Evolutionary conservation across 2,329 filamentous ascomycete genomes (phyloP), one percentile per base, ranked within the genome.

Genomic region (Ascocoryne sarcoides): DNA sequence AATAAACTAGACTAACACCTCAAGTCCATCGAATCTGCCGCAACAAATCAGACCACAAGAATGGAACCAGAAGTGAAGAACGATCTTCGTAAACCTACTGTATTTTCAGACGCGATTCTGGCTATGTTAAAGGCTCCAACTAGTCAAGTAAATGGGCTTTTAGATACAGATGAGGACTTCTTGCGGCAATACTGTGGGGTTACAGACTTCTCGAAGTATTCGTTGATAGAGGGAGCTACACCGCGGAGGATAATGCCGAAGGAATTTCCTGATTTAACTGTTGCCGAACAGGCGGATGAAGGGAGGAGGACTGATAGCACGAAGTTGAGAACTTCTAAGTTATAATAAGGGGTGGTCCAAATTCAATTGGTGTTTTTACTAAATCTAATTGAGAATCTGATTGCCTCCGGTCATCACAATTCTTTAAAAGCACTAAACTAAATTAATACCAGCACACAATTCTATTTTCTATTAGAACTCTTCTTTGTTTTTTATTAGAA

Each of bases 101-200:
- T 93, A 46, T 93, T 85, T 62, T 86, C 84, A 0, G 83, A 89
- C 54, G 85, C 86, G 1, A 76, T 93, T 14, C 61, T 90, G 1
- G 82, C 73, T 1, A 82, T 93, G 61, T 65, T 92, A 2, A 59
- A 63, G 8, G 71, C 81, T 0, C 75, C 80, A 0, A 63, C 75
- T 0, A 47, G 64, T 1, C 60, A 62, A 4, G 79, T 92, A 16
- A 93, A 86, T 56, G 87, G 86, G 0, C 62, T 75, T 32, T 64
- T 90, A 4, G 69, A 81, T 43, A 71, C 88, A 1, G 87, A 93
- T 53, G 86, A 93, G 58, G 86, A 93, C 56, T 92, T 88, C 49
- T 65, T 93, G 20, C 68, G 82, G 14, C 66, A 72, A 5, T 69
- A 79, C 44, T 68, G 64, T 15, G 78, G 79, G 1, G 67, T 88